phyloP scores from a whole-genome alignment of 2,329 filamentous ascomycete species.

The Geosmithia flava region DNA sequence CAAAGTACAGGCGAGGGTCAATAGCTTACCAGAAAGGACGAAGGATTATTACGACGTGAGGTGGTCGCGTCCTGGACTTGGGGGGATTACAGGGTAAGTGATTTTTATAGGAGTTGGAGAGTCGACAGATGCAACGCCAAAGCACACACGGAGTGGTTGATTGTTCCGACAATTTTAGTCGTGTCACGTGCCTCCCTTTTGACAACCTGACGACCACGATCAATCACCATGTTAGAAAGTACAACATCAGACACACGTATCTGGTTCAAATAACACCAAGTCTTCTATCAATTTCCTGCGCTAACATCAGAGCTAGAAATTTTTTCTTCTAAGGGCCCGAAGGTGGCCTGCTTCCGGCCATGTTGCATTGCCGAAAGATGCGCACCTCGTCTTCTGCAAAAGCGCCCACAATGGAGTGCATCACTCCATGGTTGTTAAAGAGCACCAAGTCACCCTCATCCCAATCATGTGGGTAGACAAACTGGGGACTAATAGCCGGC shows the following conservation, averaged over 20 bases:
- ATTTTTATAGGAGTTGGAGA: not conserved
- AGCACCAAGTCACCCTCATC: constrained; percentile 63
- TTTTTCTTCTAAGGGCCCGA: constrained; percentile 25
- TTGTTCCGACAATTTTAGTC: not conserved
- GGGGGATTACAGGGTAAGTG: not conserved
- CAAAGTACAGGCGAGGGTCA: too few species aligned
- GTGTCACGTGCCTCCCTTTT: not conserved
- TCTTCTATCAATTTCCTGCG: not conserved
- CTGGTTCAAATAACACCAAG: too few species aligned
- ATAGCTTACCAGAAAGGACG: too few species aligned
- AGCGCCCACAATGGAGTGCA: constrained; percentile 65
- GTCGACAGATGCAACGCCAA: too few species aligned
- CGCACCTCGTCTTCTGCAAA: constrained; percentile 64
- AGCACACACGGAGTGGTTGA: not conserved
- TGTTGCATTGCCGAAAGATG: constrained; percentile 67
- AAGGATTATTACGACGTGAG: not conserved
- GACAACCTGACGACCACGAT: too few species aligned
- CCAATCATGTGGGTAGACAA: constrained; percentile 68
- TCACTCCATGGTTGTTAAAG: constrained; percentile 65
- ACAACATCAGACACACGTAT: too few species aligned
- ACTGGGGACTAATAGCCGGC: constrained; percentile 55
- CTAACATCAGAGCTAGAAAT: not conserved
- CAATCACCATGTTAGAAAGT: too few species aligned
- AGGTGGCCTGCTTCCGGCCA: constrained; percentile 52
- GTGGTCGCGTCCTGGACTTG: not conserved